These are phyloP conservation scores for Chlorella ohadii DNA, from an alignment of 139 green algal species.

Conservation along the genomic window DNA sequence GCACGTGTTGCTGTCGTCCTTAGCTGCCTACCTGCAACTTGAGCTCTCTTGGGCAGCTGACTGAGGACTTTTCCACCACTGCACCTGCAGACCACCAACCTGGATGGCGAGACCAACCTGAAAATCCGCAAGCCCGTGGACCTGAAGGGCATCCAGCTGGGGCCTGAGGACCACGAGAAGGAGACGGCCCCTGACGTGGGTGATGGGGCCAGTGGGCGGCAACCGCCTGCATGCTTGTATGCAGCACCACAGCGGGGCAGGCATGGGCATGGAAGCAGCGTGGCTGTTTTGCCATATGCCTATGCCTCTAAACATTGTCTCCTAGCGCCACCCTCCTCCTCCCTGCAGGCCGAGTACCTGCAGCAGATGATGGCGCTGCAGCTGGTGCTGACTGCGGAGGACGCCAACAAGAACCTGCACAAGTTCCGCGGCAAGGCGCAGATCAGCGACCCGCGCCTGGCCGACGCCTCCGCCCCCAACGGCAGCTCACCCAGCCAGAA, in stretches of 20 bases:
- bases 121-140: slow-evolving; percentile 83
- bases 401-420: slow-evolving; percentile 83
- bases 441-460: slow-evolving; percentile 1
- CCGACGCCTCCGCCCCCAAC: background rate
- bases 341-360: background rate
- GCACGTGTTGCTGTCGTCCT: slow-evolving; percentile 45
- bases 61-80: too few relatives aligned
- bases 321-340: background rate
- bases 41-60: background rate
- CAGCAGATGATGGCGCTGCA: slow-evolving; percentile 33
- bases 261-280: too few relatives aligned
- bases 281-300: too few relatives aligned
- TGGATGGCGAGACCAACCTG: slow-evolving; percentile 95
- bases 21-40: slow-evolving; percentile 17
- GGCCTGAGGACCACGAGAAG: background rate
- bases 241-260: too few relatives aligned
- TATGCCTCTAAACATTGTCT: too few relatives aligned
- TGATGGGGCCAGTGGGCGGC: too few relatives aligned
- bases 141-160: slow-evolving; percentile 38
- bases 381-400: slow-evolving; percentile 66
- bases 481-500: background rate
- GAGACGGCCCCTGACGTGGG: too few relatives aligned
- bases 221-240: too few relatives aligned
- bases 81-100: slow-evolving; percentile 73
- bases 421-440: slow-evolving; percentile 67